These are phyloP conservation scores for Huntiella omanensis DNA, from an alignment of 2,329 filamentous ascomycete species.

Conservation along the genomic window DNA sequence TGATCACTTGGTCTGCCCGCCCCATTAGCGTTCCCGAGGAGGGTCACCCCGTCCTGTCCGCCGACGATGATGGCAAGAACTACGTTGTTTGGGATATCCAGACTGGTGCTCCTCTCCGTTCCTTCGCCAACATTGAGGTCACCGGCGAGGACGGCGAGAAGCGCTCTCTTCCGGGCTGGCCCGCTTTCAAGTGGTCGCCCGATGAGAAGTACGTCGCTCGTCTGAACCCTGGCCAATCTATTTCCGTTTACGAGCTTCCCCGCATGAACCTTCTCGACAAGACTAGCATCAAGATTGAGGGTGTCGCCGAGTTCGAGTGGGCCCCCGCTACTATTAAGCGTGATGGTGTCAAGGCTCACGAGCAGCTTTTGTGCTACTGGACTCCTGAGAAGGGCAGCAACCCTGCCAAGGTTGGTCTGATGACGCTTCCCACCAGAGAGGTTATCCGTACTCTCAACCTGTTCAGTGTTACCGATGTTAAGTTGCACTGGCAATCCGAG, in stretches of 20 bases:
- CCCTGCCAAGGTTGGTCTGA: conserved; percentile 88
- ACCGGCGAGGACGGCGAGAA: conserved; percentile 36
- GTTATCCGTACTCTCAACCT: conserved; percentile 87
- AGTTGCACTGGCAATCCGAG: conserved; percentile 97
- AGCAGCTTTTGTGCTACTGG: conserved; percentile 97
- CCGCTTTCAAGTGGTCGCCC: conserved; percentile 97
- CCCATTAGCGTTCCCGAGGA: conserved; percentile 83
- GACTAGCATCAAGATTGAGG: conserved; percentile 87
- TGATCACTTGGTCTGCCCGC: conserved; percentile 91
- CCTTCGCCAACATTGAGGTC: conserved; percentile 77
- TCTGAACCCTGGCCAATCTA: conserved; percentile 70
- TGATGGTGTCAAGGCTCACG: conserved; percentile 75
- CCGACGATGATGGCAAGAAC: conserved; percentile 97
- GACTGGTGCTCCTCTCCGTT: conserved; percentile 73
- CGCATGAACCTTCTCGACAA: conserved; percentile 82
- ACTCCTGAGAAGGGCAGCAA: conserved; percentile 96
- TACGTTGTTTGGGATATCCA: conserved; percentile 97
- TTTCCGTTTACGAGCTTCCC: conserved; percentile 79
- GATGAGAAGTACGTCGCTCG: conserved; percentile 95
- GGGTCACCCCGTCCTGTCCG: conserved; percentile 61
- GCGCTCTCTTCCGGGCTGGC: conserved; percentile 80
- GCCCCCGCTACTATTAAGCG: conserved; percentile 65
- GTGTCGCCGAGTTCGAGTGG: conserved; percentile 97
- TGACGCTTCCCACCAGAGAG: conserved; percentile 91
- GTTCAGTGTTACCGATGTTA: conserved; percentile 94